Evolutionary conservation across 2,329 filamentous ascomycete genomes (phyloP), one percentile per base, ranked within the genome.

Genomic region (Sporothrix curviconia): DNA sequence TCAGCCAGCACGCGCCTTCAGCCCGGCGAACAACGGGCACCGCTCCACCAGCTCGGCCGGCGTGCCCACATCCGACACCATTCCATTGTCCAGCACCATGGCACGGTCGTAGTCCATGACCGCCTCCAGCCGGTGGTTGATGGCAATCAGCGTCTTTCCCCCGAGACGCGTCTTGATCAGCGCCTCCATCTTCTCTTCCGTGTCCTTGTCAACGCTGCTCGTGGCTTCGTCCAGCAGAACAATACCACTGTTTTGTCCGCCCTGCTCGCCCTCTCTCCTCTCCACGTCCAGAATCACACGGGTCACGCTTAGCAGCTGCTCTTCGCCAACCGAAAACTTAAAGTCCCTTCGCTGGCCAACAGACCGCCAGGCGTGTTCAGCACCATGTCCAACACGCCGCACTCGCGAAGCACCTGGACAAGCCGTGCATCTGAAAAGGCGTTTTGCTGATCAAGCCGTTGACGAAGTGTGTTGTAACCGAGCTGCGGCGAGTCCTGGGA

Each of bases 101-200:
- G 82, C 73, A 24, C 68, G 68, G 61, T 82, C 78, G 64, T 78
- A 82, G 57, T 79, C 76, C 59, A 78, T 70, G 15, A 83, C 78
- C 50, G 78, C 79, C 7, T 74, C 71, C 15, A 78, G 63, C 9
- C 75, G 66, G 56, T 78, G 76, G 6, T 71, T 73, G 1, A 78
- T 71, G 67, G 74, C 75, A 34, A 78, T 64, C 12, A 88, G 78
- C 0, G 85, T 88, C 59, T 72, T 75, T 3, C 57, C 60, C 8
- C 52, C 61, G 57, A 77, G 75, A 57, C 76, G 72, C 1, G 62
- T 43, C 6, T 64, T 59, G 24, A 76, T 74, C 1, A 76, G 70
- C 52, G 68, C 65, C 62, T 73, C 70, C 72, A 76, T 76, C 11
- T 60, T 59, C 32, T 69, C 64, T 22, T 76, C 74, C 2, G 74